Conservation (phyloP, 805 yeast genomes). For the Kluyveromyces wickerhamii region DNA sequence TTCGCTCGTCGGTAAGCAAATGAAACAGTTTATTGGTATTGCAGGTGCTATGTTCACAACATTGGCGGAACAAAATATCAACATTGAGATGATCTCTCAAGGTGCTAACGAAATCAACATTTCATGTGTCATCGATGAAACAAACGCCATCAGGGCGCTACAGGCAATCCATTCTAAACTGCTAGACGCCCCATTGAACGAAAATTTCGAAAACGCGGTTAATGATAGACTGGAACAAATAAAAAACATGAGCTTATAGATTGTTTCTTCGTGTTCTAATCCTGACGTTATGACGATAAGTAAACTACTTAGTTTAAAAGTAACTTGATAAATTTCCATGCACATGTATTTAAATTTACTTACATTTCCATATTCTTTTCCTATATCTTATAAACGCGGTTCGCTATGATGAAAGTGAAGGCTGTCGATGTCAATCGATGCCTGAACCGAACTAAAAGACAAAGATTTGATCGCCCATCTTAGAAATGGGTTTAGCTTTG, state of each 20-base stretch:
- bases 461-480: conserved; percentile 84
- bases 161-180: conserved; percentile 75
- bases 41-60: conserved; percentile 97
- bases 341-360: too few relatives aligned
- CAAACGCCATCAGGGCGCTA: conserved; percentile 77
- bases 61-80: conserved; percentile 82
- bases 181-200: conserved; percentile 38
- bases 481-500: conserved; percentile 83
- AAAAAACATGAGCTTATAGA: conserved; percentile 21
- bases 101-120: conserved; percentile 98
- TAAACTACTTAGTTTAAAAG: too few relatives aligned
- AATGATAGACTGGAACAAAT: conserved; percentile 41
- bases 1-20: conserved; percentile 91
- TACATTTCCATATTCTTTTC: too few relatives aligned
- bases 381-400: too few relatives aligned
- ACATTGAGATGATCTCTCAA: conserved; percentile 96
- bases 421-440: neutral
- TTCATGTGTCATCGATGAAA: conserved; percentile 84
- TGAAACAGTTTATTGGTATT: conserved; percentile 94
- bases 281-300: too few relatives aligned
- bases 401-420: conserved; percentile 1
- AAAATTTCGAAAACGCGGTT: conserved; percentile 29
- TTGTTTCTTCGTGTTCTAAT: too few relatives aligned
- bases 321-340: too few relatives aligned
- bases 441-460: conserved; percentile 45